Conservation (phyloP, 2,329 filamentous ascomycete genomes). For the Zasmidium angulare region DNA sequence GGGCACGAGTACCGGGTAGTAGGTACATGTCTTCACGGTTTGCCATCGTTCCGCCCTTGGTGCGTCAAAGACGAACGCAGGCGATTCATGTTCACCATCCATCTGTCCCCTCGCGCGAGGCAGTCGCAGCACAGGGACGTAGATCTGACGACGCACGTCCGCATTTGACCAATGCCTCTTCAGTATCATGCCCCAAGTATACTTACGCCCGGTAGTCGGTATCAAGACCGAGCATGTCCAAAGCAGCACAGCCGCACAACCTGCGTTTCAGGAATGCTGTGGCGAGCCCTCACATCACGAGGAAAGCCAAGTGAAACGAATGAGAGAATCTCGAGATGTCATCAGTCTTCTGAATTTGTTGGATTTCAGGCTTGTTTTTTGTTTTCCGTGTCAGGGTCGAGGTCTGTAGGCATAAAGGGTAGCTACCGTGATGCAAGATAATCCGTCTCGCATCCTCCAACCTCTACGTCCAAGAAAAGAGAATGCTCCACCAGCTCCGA, state of each 20-base stretch:
- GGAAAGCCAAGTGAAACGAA: not conserved
- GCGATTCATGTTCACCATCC: too few species aligned
- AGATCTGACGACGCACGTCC: too few species aligned
- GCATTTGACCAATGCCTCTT: not conserved
- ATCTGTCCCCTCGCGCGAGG: too few species aligned
- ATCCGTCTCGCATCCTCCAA: conserved; percentile 21
- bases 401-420: conserved; percentile 18
- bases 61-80: too few species aligned
- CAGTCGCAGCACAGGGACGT: too few species aligned
- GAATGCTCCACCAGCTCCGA: conserved; percentile 25
- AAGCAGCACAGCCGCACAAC: not conserved
- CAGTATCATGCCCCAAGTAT: not conserved
- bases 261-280: not conserved
- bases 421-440: conserved; percentile 19
- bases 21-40: not conserved
- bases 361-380: conserved; percentile 13
- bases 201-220: not conserved
- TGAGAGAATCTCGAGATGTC: not conserved
- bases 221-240: not conserved
- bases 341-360: not conserved
- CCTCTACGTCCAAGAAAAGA: conserved; percentile 28
- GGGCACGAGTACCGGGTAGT: not conserved
- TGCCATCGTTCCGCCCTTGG: not conserved
- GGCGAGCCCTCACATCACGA: not conserved
- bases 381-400: conserved; percentile 18